Evolutionary conservation across 371 early-diverging fungal genomes (phyloP).

Genomic region (Polyrhizophydium stewartii): DNA sequence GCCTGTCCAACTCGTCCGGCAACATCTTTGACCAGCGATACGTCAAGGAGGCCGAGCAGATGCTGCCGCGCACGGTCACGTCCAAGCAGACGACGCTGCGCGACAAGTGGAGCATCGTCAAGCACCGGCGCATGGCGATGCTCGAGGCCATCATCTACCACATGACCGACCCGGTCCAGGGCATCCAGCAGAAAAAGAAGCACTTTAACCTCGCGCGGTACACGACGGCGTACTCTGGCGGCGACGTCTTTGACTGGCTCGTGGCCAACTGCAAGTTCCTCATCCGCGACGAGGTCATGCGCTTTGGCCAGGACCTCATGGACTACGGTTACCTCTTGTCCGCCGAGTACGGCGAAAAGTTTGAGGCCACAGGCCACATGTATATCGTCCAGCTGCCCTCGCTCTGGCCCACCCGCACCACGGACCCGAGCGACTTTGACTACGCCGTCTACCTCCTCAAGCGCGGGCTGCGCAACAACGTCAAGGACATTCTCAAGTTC

Average conservation of each 20-base stretch:
- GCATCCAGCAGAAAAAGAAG: slow-evolving; percentile 3
- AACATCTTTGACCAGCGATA: background rate
- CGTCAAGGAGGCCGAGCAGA: background rate
- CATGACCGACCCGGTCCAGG: background rate
- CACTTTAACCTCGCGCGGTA: background rate
- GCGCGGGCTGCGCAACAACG: slow-evolving; percentile 12
- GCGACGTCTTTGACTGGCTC: slow-evolving; percentile 24
- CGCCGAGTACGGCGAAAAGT: slow-evolving; percentile 23
- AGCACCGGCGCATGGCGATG: background rate
- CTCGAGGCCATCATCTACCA: background rate
- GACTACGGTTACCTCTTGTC: slow-evolving; percentile 28
- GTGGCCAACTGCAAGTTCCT: slow-evolving; percentile 28
- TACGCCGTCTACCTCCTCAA: slow-evolving; percentile 30
- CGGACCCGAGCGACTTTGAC: slow-evolving; percentile 2
- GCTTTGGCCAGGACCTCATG: slow-evolving; percentile 22
- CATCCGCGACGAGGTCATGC: slow-evolving; percentile 20
- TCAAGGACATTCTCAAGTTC: slow-evolving; percentile 21
- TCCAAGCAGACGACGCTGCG: background rate
- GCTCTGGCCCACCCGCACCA: background rate
- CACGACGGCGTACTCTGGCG: background rate
- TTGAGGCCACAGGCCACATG: slow-evolving; percentile 17
- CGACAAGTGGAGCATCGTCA: background rate
- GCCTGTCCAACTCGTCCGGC: background rate
- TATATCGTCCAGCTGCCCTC: slow-evolving; percentile 16
- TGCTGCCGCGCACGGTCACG: background rate